Percentiles rank a stretch among this genome's conserved stretches.
These are phyloP conservation scores for Amaranthus tricolor DNA, from an alignment of 179 eudicot genomes.

Conservation along the genomic window DNA sequence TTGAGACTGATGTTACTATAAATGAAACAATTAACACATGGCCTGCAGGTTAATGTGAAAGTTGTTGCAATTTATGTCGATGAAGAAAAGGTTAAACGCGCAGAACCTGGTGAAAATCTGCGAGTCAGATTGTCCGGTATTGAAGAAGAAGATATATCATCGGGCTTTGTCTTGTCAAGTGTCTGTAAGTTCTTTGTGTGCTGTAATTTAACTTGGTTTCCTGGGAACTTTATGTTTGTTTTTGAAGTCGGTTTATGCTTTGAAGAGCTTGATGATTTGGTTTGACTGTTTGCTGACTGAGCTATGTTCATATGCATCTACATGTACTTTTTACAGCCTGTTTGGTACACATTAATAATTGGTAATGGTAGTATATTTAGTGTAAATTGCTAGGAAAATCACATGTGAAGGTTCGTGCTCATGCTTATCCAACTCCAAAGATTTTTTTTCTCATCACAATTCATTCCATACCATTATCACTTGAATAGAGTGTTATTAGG, in stretches of 20 bases:
- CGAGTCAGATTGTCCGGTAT: constrained; percentile 78
- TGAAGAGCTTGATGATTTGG: background rate
- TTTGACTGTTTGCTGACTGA: background rate
- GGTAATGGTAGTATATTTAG: no score
- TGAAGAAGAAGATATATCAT: constrained; percentile 80
- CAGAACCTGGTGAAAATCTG: constrained; percentile 93
- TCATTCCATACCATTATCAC: no score
- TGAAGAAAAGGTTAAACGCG: constrained; percentile 69
- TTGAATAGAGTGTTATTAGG: no score
- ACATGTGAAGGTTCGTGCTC: no score
- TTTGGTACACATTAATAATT: no score
- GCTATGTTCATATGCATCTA: background rate
- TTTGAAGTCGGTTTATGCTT: background rate
- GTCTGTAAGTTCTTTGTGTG: constrained; percentile 43
- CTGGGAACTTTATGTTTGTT: background rate
- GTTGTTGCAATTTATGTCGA: constrained; percentile 70
- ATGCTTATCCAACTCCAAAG: no score
- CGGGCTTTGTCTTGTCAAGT: constrained; percentile 77
- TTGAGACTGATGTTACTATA: background rate
- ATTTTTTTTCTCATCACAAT: no score
- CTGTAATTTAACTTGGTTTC: background rate
- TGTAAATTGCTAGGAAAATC: no score
- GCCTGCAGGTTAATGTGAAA: constrained; percentile 72
- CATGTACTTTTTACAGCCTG: no score
- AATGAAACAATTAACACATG: background rate